A percentile compares a stretch with the other conserved stretches of the same genome.
Evolutionary conservation across 768 basidiomycete species (phyloP).

Genomic region (Tylopilus sp.): DNA sequence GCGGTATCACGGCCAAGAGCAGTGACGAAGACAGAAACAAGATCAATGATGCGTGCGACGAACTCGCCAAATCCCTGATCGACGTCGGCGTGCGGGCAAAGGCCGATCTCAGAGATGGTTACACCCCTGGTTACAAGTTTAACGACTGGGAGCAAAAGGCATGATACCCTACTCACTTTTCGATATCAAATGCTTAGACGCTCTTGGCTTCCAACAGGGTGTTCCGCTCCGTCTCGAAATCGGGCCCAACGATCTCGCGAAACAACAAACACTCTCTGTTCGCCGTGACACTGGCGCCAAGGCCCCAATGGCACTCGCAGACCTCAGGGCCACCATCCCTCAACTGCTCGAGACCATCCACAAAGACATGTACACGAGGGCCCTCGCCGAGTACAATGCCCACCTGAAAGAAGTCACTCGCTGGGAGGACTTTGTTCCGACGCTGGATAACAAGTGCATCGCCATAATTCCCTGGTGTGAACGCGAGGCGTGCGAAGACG

Average conservation of each 20-base stretch:
- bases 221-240: slow-evolving; percentile 97
- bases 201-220: too few species aligned
- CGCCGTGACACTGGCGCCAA: slow-evolving; percentile 78
- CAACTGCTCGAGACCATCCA: slow-evolving; percentile 84
- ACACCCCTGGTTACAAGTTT: slow-evolving; percentile 99
- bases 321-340: slow-evolving; percentile 49
- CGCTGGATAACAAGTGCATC: slow-evolving; percentile 83
- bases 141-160: slow-evolving; percentile 99
- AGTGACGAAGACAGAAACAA: slow-evolving; percentile 59
- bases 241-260: slow-evolving; percentile 87
- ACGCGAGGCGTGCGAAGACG: slow-evolving; percentile 88
- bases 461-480: slow-evolving; percentile 97
- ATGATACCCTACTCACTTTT: slow-evolving; percentile 8
- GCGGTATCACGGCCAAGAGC: slow-evolving; percentile 88
- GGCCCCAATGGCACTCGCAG: slow-evolving; percentile 47
- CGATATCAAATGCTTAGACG: background rate
- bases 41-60: slow-evolving; percentile 77
- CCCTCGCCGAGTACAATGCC: slow-evolving; percentile 68
- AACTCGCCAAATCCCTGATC: slow-evolving; percentile 69
- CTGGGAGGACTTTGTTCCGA: slow-evolving; percentile 93
- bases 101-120: slow-evolving; percentile 91
- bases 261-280: slow-evolving; percentile 76
- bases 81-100: slow-evolving; percentile 76
- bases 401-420: slow-evolving; percentile 69
- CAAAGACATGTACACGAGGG: slow-evolving; percentile 78